Evolutionary conservation across 1,139 yeast species (phyloP).

Genomic region (Pneumocystis murina): DNA sequence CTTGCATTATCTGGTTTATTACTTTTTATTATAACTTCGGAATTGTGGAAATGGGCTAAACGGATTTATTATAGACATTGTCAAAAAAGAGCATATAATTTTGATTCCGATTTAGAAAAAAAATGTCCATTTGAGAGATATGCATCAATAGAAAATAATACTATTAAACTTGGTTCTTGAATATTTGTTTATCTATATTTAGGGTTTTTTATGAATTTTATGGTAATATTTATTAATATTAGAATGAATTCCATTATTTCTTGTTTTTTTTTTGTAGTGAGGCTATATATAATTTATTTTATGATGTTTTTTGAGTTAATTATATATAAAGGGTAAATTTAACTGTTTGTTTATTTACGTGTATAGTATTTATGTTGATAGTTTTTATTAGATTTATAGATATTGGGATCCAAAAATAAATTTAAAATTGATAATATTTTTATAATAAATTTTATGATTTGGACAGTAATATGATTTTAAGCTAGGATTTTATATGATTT

Average conservation of each 20-base stretch:
- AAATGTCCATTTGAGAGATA: neutral
- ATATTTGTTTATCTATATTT: neutral
- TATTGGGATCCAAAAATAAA: too few species aligned
- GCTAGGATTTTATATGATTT: too few species aligned
- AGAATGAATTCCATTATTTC: neutral
- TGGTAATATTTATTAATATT: neutral
- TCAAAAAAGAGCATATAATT: neutral
- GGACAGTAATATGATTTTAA: too few species aligned
- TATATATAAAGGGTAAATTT: neutral
- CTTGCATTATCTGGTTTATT: constrained; percentile 50
- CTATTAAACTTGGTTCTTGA: neutral
- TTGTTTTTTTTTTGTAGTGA: neutral
- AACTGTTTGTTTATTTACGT: neutral
- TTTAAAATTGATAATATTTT: too few species aligned
- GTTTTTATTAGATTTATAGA: too few species aligned
- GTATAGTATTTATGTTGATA: neutral
- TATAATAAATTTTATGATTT: too few species aligned
- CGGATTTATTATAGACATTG: constrained; percentile 9
- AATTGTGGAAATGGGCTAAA: constrained; percentile 15
- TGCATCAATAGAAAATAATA: neutral
- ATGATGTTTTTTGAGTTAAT: neutral
- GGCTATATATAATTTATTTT: neutral
- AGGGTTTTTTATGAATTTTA: neutral
- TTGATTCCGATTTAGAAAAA: neutral
- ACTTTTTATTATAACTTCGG: constrained; percentile 13